A percentile compares a stretch with the other conserved stretches of the same genome.
Conservation (phyloP, 2,329 filamentous ascomycete species). For the Epichloe sp. region DNA sequence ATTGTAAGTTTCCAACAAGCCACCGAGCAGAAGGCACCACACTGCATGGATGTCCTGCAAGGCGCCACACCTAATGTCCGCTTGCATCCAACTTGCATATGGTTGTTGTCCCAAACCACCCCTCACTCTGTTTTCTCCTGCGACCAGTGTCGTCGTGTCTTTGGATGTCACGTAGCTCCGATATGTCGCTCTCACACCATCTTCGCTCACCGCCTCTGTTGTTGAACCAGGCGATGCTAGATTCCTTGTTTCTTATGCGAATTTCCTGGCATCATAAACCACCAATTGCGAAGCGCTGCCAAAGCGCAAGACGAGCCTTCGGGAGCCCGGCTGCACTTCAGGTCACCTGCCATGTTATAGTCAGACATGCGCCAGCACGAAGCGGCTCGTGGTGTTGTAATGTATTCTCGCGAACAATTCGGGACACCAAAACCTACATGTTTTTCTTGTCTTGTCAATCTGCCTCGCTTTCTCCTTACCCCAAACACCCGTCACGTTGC, state of each 20-base stretch:
- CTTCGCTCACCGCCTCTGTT: conserved; percentile 7
- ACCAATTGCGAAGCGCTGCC: neutral
- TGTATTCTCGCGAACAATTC: neutral
- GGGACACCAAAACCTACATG: neutral
- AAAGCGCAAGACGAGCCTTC: neutral
- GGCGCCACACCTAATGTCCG: conserved; percentile 6
- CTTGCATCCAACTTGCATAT: conserved; percentile 2
- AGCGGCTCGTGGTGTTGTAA: neutral
- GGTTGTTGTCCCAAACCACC: conserved; percentile 2
- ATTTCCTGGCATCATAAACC: neutral
- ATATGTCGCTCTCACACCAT: conserved; percentile 6
- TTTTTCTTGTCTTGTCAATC: neutral
- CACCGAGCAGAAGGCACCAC: conserved; percentile 1
- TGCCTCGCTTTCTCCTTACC: neutral
- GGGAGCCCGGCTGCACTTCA: neutral
- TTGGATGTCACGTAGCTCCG: conserved; percentile 1
- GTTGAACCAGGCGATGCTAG: neutral
- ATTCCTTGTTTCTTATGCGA: conserved; percentile 4
- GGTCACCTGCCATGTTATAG: conserved; percentile 2
- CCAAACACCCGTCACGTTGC: neutral
- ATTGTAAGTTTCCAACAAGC: conserved; percentile 20
- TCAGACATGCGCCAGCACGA: neutral
- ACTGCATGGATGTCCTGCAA: conserved; percentile 11
- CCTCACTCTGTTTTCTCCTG: neutral
- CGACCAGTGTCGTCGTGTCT: neutral